phyloP scores from a whole-genome alignment of 1,139 yeast genomes.

The Suhomyces atakaporum region DNA sequence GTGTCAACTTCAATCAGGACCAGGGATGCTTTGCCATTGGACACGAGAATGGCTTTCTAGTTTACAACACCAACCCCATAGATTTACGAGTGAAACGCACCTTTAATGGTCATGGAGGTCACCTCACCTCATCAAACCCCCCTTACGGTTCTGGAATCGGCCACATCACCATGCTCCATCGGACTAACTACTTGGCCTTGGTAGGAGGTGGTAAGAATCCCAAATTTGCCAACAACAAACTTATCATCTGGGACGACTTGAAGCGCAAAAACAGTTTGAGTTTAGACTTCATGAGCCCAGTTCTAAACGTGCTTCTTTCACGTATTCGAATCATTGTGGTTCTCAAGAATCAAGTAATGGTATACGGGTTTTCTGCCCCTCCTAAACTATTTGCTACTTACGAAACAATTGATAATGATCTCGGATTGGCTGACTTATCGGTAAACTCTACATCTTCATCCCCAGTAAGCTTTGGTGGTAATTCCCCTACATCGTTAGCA shows the following conservation, averaged over 20 bases:
- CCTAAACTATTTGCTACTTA: constrained; percentile 70
- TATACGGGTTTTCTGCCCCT: constrained; percentile 79
- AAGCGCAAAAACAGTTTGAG: constrained; percentile 74
- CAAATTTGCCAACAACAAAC: constrained; percentile 71
- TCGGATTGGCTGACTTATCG: constrained; percentile 69
- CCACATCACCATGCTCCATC: constrained; percentile 74
- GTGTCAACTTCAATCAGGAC: constrained; percentile 81
- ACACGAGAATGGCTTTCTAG: constrained; percentile 78
- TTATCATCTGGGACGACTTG: constrained; percentile 89
- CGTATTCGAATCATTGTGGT: constrained; percentile 76
- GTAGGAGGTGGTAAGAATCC: constrained; percentile 89
- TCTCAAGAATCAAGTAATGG: constrained; percentile 63
- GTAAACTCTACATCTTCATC: constrained; percentile 22
- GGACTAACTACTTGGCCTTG: constrained; percentile 85
- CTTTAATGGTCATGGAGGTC: constrained; percentile 28
- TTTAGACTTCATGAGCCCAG: constrained; percentile 73
- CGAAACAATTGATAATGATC: constrained; percentile 69
- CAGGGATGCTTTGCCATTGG: constrained; percentile 88
- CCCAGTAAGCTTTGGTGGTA: constrained; percentile 8
- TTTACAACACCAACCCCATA: constrained; percentile 87
- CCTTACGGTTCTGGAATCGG: constrained; percentile 63
- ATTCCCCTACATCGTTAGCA: constrained; percentile 20
- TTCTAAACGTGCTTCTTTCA: constrained; percentile 71
- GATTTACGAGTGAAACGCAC: constrained; percentile 73
- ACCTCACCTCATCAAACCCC: constrained; percentile 5